Evolutionary conservation across 805 yeast genomes (phyloP).

Genomic region (Suhomyces prunicola): DNA sequence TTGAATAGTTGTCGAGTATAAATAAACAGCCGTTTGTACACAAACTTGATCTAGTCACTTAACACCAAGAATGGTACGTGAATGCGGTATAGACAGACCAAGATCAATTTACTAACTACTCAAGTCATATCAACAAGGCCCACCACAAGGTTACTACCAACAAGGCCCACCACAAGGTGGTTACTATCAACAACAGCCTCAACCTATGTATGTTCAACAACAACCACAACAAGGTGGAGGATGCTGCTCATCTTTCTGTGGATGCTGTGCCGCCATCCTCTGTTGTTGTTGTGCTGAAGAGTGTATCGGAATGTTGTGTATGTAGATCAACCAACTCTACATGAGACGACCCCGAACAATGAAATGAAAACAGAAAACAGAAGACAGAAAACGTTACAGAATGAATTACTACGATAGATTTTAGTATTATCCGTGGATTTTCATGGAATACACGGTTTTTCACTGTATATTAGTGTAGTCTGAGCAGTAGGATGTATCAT

Average conservation of each 20-base stretch:
- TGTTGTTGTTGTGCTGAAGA: constrained; percentile 18
- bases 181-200: constrained; percentile 31
- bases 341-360: background rate
- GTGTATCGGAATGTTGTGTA: constrained; percentile 12
- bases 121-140: constrained; percentile 18
- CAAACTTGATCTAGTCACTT: background rate
- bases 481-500: background rate
- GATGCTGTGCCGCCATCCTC: constrained; percentile 15
- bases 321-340: background rate
- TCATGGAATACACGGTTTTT: background rate
- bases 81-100: background rate
- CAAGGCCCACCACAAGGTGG: constrained; percentile 27
- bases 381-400: background rate
- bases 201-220: constrained; percentile 32
- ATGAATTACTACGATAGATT: background rate
- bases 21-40: background rate
- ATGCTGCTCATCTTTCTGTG: constrained; percentile 16
- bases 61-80: background rate
- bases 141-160: constrained; percentile 24
- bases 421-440: background rate
- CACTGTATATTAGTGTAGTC: background rate
- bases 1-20: background rate
- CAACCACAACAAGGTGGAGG: constrained; percentile 22
- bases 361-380: background rate
- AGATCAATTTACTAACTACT: constrained; percentile 1